phyloP scores from a whole-genome alignment of 306 rosid species.

The Dryas octopetala region DNA sequence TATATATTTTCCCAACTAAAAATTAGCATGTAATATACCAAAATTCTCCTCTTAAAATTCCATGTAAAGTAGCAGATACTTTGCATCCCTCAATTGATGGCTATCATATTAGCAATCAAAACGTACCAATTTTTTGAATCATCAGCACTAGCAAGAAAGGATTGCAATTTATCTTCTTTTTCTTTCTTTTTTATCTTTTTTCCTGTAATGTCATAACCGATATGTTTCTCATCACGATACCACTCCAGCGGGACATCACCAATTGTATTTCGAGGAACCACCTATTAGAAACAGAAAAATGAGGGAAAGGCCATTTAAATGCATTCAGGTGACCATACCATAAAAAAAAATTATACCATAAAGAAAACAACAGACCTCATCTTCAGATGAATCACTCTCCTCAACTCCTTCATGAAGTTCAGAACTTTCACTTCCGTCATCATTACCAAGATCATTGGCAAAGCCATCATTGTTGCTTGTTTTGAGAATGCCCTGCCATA shows the following conservation, averaged over 20 bases:
- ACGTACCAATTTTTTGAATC: slow-evolving; percentile 82
- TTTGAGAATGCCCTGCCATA: slow-evolving; percentile 44
- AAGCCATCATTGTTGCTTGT: slow-evolving; percentile 3
- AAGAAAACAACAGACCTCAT: slow-evolving; percentile 57
- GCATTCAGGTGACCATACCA: not conserved
- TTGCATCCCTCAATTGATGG: not conserved
- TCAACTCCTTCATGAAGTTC: slow-evolving; percentile 45
- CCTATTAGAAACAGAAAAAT: slow-evolving; percentile 41
- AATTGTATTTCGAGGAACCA: slow-evolving; percentile 76
- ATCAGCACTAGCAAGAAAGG: slow-evolving; percentile 77
- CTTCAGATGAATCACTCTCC: slow-evolving; percentile 97
- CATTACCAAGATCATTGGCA: slow-evolving; percentile 31
- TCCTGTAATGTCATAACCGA: slow-evolving; percentile 84
- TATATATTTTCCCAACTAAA: no score
- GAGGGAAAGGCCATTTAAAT: not conserved
- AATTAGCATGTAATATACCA: not conserved
- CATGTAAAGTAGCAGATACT: not conserved
- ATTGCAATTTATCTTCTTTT: slow-evolving; percentile 66
- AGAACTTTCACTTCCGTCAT: slow-evolving; percentile 42
- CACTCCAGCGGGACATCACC: slow-evolving; percentile 88
- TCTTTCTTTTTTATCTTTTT: slow-evolving; percentile 80
- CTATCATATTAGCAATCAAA: slow-evolving; percentile 6
- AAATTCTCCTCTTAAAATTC: not conserved
- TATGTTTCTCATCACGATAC: slow-evolving; percentile 84
- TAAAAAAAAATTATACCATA: not conserved